Evolutionary conservation across 345 rosid species (phyloP).

Genomic region (Citrus trifoliata): DNA sequence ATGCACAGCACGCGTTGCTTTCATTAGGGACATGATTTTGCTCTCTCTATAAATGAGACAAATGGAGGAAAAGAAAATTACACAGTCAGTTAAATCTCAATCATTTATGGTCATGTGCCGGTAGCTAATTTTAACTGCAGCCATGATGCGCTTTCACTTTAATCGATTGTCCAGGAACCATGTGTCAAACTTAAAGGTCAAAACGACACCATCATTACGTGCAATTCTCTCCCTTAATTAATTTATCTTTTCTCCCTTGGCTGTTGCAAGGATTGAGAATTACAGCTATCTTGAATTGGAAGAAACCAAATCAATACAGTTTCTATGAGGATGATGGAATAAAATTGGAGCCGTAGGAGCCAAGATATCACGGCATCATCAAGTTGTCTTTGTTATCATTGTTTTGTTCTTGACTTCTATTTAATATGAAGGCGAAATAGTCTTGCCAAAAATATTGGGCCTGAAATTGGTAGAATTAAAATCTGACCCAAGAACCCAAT

Average conservation of each 20-base stretch:
- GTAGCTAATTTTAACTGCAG: not conserved
- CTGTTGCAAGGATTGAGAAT: slow-evolving; percentile 1
- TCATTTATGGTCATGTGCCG: slow-evolving; percentile 26
- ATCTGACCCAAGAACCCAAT: too few relatives aligned
- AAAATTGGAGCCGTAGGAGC: not conserved
- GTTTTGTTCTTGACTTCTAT: too few relatives aligned
- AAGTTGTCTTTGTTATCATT: not conserved
- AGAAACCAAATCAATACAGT: not conserved
- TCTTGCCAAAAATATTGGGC: not conserved
- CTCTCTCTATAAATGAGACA: slow-evolving; percentile 10
- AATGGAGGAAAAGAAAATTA: not conserved
- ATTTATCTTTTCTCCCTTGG: not conserved
- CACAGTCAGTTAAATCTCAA: not conserved
- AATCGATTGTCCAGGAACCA: slow-evolving; percentile 8
- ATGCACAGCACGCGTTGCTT: slow-evolving; percentile 10
- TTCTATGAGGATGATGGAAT: not conserved
- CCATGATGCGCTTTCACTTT: slow-evolving; percentile 5
- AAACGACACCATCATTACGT: slow-evolving; percentile 9
- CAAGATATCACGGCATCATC: not conserved
- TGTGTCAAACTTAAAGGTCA: slow-evolving; percentile 19
- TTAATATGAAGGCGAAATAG: not conserved
- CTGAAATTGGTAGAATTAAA: not conserved
- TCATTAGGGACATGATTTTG: not conserved
- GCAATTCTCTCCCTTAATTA: not conserved
- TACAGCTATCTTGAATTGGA: not conserved